A percentile compares a stretch with the other conserved stretches of the same genome.
phyloP scores from a whole-genome alignment of 257 asterid species.

The Agastache rugosa region DNA sequence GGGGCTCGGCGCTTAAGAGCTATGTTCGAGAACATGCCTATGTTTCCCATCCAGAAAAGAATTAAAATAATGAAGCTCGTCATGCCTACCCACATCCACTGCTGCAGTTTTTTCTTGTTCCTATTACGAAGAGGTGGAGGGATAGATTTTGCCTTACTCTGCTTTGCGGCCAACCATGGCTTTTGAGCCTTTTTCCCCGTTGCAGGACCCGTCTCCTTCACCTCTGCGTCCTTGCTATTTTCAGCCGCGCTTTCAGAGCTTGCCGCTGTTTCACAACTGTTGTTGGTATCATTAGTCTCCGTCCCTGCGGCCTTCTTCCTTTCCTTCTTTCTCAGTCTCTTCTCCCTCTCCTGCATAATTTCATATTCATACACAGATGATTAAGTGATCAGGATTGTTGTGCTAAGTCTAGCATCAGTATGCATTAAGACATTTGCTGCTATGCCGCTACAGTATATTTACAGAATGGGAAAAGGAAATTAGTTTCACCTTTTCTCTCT shows the following conservation, averaged over 20 bases:
- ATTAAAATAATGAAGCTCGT: conserved; percentile 52
- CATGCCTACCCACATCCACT: conserved; percentile 74
- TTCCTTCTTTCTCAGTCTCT: conserved; percentile 87
- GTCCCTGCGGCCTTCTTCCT: conserved; percentile 60
- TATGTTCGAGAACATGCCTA: conserved; percentile 63
- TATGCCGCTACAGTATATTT: neutral
- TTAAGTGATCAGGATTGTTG: neutral
- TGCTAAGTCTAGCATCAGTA: conserved; percentile 1
- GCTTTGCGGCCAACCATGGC: conserved; percentile 51
- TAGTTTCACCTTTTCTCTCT: conserved; percentile 73
- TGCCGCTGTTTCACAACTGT: conserved; percentile 45
- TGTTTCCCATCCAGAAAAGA: conserved; percentile 79
- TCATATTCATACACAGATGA: conserved; percentile 22
- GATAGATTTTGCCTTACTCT: conserved; percentile 61
- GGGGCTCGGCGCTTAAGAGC: conserved; percentile 53
- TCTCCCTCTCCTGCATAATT: conserved; percentile 80
- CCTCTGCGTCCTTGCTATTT: conserved; percentile 51
- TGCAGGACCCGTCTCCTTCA: conserved; percentile 43
- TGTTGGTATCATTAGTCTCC: conserved; percentile 49
- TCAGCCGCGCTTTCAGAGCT: conserved; percentile 53
- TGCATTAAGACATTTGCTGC: neutral
- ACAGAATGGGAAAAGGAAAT: neutral
- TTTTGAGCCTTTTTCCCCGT: conserved; percentile 53
- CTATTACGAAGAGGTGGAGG: conserved; percentile 92
- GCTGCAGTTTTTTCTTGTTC: conserved; percentile 74